These are phyloP conservation scores for Lasiodiplodia hormozganensis DNA, from an alignment of 2,329 filamentous ascomycete species.

Conservation along the genomic window DNA sequence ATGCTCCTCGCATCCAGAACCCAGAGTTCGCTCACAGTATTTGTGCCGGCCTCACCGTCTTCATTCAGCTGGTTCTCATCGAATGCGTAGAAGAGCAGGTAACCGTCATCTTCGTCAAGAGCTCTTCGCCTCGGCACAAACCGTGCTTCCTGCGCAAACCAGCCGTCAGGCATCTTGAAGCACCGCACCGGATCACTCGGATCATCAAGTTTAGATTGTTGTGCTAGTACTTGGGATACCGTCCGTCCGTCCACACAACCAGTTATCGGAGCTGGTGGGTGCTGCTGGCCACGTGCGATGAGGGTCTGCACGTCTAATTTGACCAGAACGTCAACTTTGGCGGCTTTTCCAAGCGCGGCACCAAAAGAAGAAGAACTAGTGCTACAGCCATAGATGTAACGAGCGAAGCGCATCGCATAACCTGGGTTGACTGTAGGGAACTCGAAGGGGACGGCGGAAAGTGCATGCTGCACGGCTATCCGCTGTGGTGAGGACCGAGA, in stretches of 20 bases:
- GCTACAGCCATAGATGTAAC: conserved; percentile 72
- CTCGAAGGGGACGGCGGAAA: conserved; percentile 71
- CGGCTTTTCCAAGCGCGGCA: conserved; percentile 67
- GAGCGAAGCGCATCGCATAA: conserved; percentile 62
- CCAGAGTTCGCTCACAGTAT: conserved; percentile 67
- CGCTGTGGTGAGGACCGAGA: conserved; percentile 61
- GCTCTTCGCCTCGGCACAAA: conserved; percentile 62
- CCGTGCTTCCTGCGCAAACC: conserved; percentile 71
- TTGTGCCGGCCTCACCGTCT: conserved; percentile 52
- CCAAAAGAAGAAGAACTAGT: conserved; percentile 64
- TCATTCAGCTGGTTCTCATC: conserved; percentile 70
- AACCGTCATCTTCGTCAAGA: conserved; percentile 68
- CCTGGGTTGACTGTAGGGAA: conserved; percentile 67
- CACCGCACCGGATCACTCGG: conserved; percentile 64
- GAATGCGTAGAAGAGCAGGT: conserved; percentile 72
- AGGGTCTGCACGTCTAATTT: conserved; percentile 65
- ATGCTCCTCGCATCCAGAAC: conserved; percentile 70
- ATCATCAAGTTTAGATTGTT: conserved; percentile 35
- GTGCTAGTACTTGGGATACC: conserved; percentile 60
- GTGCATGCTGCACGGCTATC: conserved; percentile 69
- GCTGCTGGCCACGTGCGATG: conserved; percentile 59
- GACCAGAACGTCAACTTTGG: conserved; percentile 70
- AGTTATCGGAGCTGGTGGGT: conserved; percentile 57
- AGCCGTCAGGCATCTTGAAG: conserved; percentile 66
- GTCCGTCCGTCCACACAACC: conserved; percentile 68